Evolutionary conservation across 1,284 basidiomycete species (phyloP).

Genomic region (Malassezia brasiliensis): DNA sequence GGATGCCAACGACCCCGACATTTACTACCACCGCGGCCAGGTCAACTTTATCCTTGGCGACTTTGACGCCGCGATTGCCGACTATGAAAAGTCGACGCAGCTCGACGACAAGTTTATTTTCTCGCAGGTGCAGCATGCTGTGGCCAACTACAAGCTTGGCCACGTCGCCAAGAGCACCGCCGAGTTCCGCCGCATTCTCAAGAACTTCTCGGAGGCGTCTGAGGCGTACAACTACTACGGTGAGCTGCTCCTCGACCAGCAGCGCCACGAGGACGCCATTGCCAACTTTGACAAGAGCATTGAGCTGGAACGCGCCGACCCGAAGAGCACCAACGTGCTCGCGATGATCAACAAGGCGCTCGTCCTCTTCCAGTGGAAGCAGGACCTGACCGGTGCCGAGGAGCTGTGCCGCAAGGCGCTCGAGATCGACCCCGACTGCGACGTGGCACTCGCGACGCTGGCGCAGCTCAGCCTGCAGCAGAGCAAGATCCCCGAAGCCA

Average conservation of each 20-base stretch:
- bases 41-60: constrained; percentile 94
- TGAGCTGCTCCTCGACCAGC: constrained; percentile 86
- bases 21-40: constrained; percentile 98
- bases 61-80: constrained; percentile 71
- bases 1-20: constrained; percentile 79
- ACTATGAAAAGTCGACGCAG: constrained; percentile 78
- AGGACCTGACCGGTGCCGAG: constrained; percentile 75
- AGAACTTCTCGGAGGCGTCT: constrained; percentile 30
- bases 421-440: constrained; percentile 73
- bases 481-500: constrained; percentile 74
- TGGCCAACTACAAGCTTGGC: constrained; percentile 87
- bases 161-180: constrained; percentile 72
- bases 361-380: constrained; percentile 89
- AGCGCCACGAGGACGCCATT: constrained; percentile 79
- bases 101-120: constrained; percentile 80
- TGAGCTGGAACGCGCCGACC: constrained; percentile 63
- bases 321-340: constrained; percentile 34
- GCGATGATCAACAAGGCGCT: constrained; percentile 96
- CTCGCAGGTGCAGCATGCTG: constrained; percentile 90
- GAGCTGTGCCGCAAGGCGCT: constrained; percentile 78
- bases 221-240: constrained; percentile 59
- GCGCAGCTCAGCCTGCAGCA: constrained; percentile 89
- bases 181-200: constrained; percentile 60
- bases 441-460: constrained; percentile 88
- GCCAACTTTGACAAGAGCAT: constrained; percentile 89